Base-by-base conservation (phyloP, 352 stramenopile species). In the Pelagophyceae sp. region DNA sequence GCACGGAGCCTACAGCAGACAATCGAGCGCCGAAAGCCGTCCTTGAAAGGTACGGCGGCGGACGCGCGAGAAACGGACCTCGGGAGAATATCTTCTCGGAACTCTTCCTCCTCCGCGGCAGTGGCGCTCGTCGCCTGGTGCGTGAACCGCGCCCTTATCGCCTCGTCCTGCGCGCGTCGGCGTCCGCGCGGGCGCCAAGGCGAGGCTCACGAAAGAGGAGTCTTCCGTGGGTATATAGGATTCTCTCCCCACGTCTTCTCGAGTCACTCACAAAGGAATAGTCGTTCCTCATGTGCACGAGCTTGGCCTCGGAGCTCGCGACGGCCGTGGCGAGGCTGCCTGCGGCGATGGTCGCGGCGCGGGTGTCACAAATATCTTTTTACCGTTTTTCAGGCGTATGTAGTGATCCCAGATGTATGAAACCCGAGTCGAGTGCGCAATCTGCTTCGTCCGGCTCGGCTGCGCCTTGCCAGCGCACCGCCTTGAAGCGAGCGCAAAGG, bases 351-450 rank as follows among this genome's bases (percentile, higher is more conserved):
- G 17, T 45, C 5, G 31, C 2, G 11, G 35, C 35, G 29, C 63
- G 63, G 63, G 40, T 45, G 63, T 45, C 50, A 27, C 50, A 27
- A 17, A 27, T 27, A 61, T 27, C 50, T 61, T 61, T 17, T 61
- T 17, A 27, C 17, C 17, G 50, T 61, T 27, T 27, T 61, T 27
- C 27, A 17, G 27, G 50, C 17, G 50, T n/a, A n/a, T n/a, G n/a
- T n/a, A 50, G 63, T 72, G 63, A 32, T 72, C 63, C 35, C 35
- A 45, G 63, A 72, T 29, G 63, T 72, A 72, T 5, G 1, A 2
- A 15, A 29, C n/a, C 6, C 20, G 11, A 2, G 29, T 45, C 29
- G 6, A 11, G 3, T 27, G 20, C 6, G 35, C 63, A 15, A 72
- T 29, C 31, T 50, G 63, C 63, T 72, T 72, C 6, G 29, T 72